Evolutionary conservation across 352 stramenopile genomes (phyloP).

Genomic region (Phytophthora pini): DNA sequence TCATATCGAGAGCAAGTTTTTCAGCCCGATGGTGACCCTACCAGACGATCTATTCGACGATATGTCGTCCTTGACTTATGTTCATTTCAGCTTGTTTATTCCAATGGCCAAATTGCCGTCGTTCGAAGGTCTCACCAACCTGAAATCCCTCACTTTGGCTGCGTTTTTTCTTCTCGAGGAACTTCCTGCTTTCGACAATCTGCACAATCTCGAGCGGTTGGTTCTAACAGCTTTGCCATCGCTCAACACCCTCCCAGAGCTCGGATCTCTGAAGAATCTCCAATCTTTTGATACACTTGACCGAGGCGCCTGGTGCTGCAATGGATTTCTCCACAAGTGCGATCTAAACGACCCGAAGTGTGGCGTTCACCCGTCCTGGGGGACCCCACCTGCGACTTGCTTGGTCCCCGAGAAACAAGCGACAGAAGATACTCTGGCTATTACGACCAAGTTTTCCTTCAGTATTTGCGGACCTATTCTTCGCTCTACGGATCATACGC

Average conservation of each 20-base stretch:
- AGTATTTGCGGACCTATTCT: slow-evolving; percentile 3
- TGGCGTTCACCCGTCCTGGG: slow-evolving; percentile 10
- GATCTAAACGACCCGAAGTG: slow-evolving; percentile 18
- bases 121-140: slow-evolving; percentile 28
- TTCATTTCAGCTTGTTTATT: slow-evolving; percentile 26
- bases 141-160: slow-evolving; percentile 33
- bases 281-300: slow-evolving; percentile 9
- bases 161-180: slow-evolving; percentile 10
- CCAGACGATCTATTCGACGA: slow-evolving; percentile 30
- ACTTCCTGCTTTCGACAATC: slow-evolving; percentile 21
- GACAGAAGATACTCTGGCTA: not conserved
- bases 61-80: slow-evolving; percentile 39
- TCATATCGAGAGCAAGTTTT: slow-evolving; percentile 11
- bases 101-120: slow-evolving; percentile 17
- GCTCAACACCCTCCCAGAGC: slow-evolving; percentile 11
- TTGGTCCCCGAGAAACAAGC: not conserved
- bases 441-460: not conserved
- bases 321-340: slow-evolving; percentile 32
- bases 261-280: slow-evolving; percentile 17
- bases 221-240: slow-evolving; percentile 8
- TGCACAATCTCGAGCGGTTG: slow-evolving; percentile 28
- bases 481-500: slow-evolving; percentile 2
- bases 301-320: slow-evolving; percentile 29
- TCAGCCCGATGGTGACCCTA: slow-evolving; percentile 1
- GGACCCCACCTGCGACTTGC: slow-evolving; percentile 11